Conservation (phyloP, 768 basidiomycete species). For the Pleurotus sapidus region DNA sequence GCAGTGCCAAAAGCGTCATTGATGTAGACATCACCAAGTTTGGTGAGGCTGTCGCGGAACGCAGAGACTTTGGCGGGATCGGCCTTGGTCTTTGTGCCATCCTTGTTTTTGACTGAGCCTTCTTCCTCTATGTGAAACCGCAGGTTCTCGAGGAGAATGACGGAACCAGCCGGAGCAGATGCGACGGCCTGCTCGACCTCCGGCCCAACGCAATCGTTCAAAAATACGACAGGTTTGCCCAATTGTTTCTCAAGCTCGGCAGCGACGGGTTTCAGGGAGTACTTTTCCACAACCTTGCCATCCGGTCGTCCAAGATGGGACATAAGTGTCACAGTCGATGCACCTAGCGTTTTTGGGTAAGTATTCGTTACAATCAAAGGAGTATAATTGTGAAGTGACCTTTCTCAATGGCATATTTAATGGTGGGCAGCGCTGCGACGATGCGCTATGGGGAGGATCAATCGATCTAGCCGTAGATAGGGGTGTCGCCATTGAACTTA, state of each 20-base stretch:
- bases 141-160: slow-evolving; percentile 94
- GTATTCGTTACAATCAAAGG: slow-evolving; percentile 2
- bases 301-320: slow-evolving; percentile 98
- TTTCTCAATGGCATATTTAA: slow-evolving; percentile 87
- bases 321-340: slow-evolving; percentile 87
- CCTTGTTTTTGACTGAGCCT: slow-evolving; percentile 89
- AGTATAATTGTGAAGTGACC: slow-evolving; percentile 36
- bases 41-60: slow-evolving; percentile 87
- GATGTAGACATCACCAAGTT: slow-evolving; percentile 93
- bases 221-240: slow-evolving; percentile 71
- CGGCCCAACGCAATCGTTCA: slow-evolving; percentile 81
- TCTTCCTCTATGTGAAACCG: slow-evolving; percentile 99
- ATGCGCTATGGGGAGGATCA: slow-evolving; percentile 65
- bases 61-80: slow-evolving; percentile 73
- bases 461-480: slow-evolving; percentile 9
- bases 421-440: slow-evolving; percentile 93
- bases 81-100: slow-evolving; percentile 94
- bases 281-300: slow-evolving; percentile 85
- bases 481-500: slow-evolving; percentile 38
- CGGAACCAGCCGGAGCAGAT: slow-evolving; percentile 57
- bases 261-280: slow-evolving; percentile 87
- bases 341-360: slow-evolving; percentile 43
- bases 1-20: slow-evolving; percentile 99
- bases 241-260: slow-evolving; percentile 76
- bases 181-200: slow-evolving; percentile 80